Evolutionary conservation across 139 green algal species (phyloP), one percentile per base, ranked within the genome.

Genomic region (Haematococcus lacustris): DNA sequence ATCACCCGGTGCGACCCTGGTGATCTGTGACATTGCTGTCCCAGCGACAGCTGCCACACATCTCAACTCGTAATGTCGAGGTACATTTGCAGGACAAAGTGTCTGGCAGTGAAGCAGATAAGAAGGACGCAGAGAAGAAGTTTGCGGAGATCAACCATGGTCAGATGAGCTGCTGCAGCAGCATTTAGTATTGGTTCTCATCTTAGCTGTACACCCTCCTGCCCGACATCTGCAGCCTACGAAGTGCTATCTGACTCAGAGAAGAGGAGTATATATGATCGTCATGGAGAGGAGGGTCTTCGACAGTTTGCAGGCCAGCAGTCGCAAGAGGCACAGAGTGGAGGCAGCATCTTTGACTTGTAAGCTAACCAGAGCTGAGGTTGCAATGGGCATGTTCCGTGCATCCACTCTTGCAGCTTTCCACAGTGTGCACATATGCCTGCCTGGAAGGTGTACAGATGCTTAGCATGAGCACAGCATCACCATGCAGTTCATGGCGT

Each of bases 91-190:
- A 91, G 82, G 91, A 95, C 66, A 96, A 97, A 71, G 91, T 94
- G 34, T 84, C 87, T 32, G 95, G 97, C 51, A 93, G 68, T 21
- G 84, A 88, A 30, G 80, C 88, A 26, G 92, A 97, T 37, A 96
- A 98, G 80, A 86, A 94, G 57, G 80, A 85, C 26, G 96, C 96
- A 38, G 87, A 82, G 2, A 89, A 93, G 34, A 94, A 92, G 73
- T 99, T 99, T 78, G 82, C 91, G n/a, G 94, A 99, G 30, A 97
- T 99, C 51, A 93, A 86, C 63, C 86, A 94, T 71, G 92, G 89
- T 94, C 73, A 33, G 80, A 57, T 21, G 21, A 57, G 21, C 13
- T 57, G 21, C 21, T 57, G 47, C 47, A 57, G 21, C 47, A 57
- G 47, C 47, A 28, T 57, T 57, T 13, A 13, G 21, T 21, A 57